Base-by-base conservation (phyloP, 2,329 filamentous ascomycete genomes). In the Nigrograna mackinnonii region DNA sequence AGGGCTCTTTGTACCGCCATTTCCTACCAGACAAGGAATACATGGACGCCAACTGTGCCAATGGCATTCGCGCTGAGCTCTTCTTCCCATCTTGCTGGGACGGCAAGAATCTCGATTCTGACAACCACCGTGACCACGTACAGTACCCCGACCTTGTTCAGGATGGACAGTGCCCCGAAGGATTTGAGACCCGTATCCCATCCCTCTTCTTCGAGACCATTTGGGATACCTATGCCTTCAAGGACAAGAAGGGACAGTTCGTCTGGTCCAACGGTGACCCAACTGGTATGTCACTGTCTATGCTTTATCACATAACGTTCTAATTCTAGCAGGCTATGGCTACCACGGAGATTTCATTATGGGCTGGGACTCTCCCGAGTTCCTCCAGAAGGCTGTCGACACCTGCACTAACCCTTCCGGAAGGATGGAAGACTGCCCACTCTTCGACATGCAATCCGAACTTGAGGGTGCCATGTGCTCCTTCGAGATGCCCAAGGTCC, bases 41-140 rank as follows among this genome's bases (percentile, higher is more conserved):
- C 63, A 77, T 96, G 24, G 91, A 96, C 61, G 78, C 78, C 41
- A 84, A 92, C 70, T 97, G 92, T 72, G 71, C 72, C n/a, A 79
- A 95, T 58, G 92, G 92, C 44, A 85, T 89, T 40, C 82, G 86
- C 40, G 77, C 80, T 44, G 84, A 89, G 57, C 71, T 88, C 35
- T 85, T 87, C 73, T 87, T 89, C 72, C 86, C 86, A 3, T 87
- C 84, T 5, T 89, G 86, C 78, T 89, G 87, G 78, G 80, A 89
- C 69, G 86, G 85, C 33, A 67, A 73, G 47, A 64, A 76, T 26
- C 74, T 76, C 31, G 80, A 78, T 44, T 73, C 85, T 32, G 69
- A 74, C 35, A 75, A 85, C 71, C 83, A 82, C 74, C 73, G 76
- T 67, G 76, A 77, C 53, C 88, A 89, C 75, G 83, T 85, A 75